Conservation (phyloP, 2,329 filamentous ascomycete species). For the Fonsecaea nubica region DNA sequence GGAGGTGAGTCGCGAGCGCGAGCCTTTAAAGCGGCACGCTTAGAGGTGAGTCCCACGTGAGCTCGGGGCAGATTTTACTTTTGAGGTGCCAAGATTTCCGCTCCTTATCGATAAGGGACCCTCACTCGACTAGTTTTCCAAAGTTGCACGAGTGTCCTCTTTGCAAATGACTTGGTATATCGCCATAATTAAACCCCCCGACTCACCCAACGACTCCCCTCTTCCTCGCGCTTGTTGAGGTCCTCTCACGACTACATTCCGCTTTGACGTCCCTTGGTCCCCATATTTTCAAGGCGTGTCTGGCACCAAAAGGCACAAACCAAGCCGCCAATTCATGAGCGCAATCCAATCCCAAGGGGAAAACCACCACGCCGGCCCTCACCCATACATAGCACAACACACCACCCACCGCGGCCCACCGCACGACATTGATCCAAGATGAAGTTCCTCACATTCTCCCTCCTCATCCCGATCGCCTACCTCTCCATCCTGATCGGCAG, state of each 20-base stretch:
- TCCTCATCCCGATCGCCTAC: conserved; percentile 87
- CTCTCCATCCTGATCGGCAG: conserved; percentile 85
- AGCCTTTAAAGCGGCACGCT: no score
- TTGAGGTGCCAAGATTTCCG: conserved; percentile 6
- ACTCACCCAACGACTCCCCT: not conserved
- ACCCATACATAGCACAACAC: not conserved
- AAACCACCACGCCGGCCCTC: not conserved
- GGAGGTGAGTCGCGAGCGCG: no score
- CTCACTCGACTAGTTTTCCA: conserved; percentile 1
- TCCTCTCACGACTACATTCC: not conserved
- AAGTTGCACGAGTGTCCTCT: conserved; percentile 9
- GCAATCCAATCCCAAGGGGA: not conserved
- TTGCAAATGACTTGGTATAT: not conserved
- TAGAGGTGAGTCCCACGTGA: no score
- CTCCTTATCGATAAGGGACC: conserved; percentile 4
- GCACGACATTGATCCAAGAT: conserved; percentile 16
- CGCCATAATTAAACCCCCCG: not conserved
- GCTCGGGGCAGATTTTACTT: no score
- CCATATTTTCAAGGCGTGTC: not conserved
- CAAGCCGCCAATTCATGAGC: conserved; percentile 2
- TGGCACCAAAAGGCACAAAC: not conserved
- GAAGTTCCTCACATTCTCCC: conserved; percentile 70
- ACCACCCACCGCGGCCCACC: not conserved
- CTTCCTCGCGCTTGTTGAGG: not conserved
- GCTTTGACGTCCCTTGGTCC: not conserved